Percentiles rank a stretch among this genome's conserved stretches.
These are phyloP conservation scores for Nectriaceae sp. DNA, from an alignment of 2,329 filamentous ascomycete genomes.

Conservation along the genomic window DNA sequence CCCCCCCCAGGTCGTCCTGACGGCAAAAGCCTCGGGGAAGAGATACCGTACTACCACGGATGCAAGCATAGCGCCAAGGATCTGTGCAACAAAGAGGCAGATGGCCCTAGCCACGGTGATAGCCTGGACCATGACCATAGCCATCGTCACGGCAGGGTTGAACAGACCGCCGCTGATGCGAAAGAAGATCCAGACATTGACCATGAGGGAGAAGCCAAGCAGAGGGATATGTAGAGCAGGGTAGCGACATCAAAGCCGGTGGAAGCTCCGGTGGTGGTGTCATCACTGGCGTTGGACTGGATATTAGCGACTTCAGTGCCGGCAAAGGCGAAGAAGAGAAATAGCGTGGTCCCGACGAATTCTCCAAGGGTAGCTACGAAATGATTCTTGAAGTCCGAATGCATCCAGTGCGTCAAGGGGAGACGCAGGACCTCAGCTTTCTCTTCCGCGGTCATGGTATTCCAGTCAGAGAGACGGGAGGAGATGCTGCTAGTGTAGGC, in stretches of 20 bases:
- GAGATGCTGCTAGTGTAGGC: slow-evolving; percentile 18
- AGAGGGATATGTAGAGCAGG: slow-evolving; percentile 43
- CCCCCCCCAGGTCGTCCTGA: slow-evolving; percentile 42
- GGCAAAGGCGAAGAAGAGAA: slow-evolving; percentile 46
- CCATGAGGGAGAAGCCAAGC: slow-evolving; percentile 46
- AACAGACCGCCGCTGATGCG: slow-evolving; percentile 44
- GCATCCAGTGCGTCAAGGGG: slow-evolving; percentile 49
- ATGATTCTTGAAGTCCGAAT: slow-evolving; percentile 47
- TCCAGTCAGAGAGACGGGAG: slow-evolving; percentile 38
- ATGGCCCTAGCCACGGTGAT: slow-evolving; percentile 47
- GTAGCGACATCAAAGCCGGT: slow-evolving; percentile 47
- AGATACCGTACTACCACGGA: slow-evolving; percentile 44
- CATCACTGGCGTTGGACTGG: slow-evolving; percentile 29
- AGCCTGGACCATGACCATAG: slow-evolving; percentile 51
- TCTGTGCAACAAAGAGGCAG: slow-evolving; percentile 51
- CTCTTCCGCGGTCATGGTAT: slow-evolving; percentile 40
- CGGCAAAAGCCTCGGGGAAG: slow-evolving; percentile 45
- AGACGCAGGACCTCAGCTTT: slow-evolving; percentile 45
- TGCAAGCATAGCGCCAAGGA: slow-evolving; percentile 47
- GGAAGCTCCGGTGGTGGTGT: slow-evolving; percentile 44
- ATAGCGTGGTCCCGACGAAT: slow-evolving; percentile 44
- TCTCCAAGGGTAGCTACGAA: slow-evolving; percentile 40
- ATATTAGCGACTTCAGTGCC: slow-evolving; percentile 44
- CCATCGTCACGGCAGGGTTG: slow-evolving; percentile 48
- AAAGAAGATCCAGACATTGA: slow-evolving; percentile 52